phyloP scores from a whole-genome alignment of 345 rosid genomes.

The Theobroma cacao region DNA sequence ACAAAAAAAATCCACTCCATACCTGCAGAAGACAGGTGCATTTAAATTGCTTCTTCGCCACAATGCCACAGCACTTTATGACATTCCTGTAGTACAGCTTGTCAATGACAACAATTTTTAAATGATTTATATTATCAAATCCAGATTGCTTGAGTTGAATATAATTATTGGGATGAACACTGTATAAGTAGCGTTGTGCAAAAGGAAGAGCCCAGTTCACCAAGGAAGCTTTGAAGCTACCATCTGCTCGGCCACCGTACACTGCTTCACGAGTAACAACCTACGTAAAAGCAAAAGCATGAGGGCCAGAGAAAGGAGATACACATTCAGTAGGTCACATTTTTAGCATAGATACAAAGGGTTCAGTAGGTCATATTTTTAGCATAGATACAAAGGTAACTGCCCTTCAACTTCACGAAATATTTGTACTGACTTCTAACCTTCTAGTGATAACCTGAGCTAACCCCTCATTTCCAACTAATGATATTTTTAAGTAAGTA shows the following conservation, averaged over 20 bases:
- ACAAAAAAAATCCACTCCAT: constrained; percentile 18
- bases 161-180: constrained; percentile 56
- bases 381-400: not conserved
- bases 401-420: not conserved
- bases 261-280: constrained; percentile 75
- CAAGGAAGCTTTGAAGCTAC: constrained; percentile 49
- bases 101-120: constrained; percentile 60
- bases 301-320: not conserved
- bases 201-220: constrained; percentile 90
- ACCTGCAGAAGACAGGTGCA: constrained; percentile 81
- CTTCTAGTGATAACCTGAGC: not conserved
- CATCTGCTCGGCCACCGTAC: constrained; percentile 49
- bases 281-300: constrained; percentile 35
- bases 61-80: constrained; percentile 41
- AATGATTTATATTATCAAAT: constrained; percentile 36
- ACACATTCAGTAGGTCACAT: not conserved
- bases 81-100: constrained; percentile 67
- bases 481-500: not conserved
- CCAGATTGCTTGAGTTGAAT: constrained; percentile 48
- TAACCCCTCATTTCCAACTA: constrained; percentile 1
- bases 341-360: no score
- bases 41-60: constrained; percentile 49
- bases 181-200: constrained; percentile 82
- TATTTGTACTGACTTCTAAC: not conserved
- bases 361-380: no score